Evolutionary conservation across 225 moss, liverwort and hornwort genomes (phyloP), one percentile per base, ranked within the genome.

Genomic region (Anthoceros angustus): DNA sequence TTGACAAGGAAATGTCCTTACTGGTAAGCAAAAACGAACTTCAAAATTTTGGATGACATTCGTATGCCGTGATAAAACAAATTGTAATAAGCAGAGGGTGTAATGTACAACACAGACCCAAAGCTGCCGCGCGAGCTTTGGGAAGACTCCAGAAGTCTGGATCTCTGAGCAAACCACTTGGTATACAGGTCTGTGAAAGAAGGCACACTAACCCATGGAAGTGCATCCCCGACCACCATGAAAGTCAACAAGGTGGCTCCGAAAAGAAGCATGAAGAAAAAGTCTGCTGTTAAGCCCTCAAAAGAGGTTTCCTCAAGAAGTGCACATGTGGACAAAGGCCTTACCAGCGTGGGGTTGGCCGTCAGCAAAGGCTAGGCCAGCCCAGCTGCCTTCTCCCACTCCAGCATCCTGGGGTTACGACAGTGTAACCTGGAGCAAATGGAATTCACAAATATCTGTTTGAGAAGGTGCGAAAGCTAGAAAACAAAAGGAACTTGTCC

Each of bases 221-320:
- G 79, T 76, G 83, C 73, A 66, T 84, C 95, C 41, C 86, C 95
- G 42, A 95, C 85, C 49, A 91, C 90, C 79, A 95, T 86, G 71
- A 83, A 71, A 5, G 95, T 95, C 66, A 95, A 79, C 61, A 95
- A 67, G 43, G 10, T 12, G 43, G 12, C 16, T 60, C 10, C 39
- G 26, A 21, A 64, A 15, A 95, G 76, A 41, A 95, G 86, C 95
- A 95, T 95, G 72, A 95, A 95, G 72, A 95, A 88, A 74, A 95
- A 95, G 70, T 95, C 95, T 71, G 95, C 95, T 64, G 95, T 95
- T 55, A n/a, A 91, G 91, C 43, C 95, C 88, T 21, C 95, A 72
- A 95, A 95, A 40, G 95, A 95, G 39, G 91, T 95, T 70, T 95
- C 91, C 72, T 95, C 7, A 15, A 50, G 39, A 24, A 25, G 0